Percentiles rank a stretch among this genome's conserved stretches.
These are phyloP conservation scores for Podaxis sp. DNA, from an alignment of 768 basidiomycete genomes.

Conservation along the genomic window DNA sequence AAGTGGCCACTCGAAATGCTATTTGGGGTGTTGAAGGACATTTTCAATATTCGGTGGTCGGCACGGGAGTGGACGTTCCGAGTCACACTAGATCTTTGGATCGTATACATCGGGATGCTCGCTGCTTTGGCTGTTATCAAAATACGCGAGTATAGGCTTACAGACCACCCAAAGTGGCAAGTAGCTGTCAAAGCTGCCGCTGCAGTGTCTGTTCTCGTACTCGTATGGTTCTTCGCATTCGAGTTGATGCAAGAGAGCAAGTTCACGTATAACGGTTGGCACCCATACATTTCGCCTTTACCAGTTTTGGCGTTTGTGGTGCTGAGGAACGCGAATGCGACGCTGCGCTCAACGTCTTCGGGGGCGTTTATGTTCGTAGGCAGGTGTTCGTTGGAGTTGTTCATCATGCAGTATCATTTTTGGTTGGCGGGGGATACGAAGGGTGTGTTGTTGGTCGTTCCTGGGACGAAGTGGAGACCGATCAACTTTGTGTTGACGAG, in stretches of 20 bases:
- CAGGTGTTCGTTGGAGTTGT: conserved; percentile 86
- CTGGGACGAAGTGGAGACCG: conserved; percentile 71
- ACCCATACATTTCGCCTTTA: conserved; percentile 77
- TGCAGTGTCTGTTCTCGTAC: conserved; percentile 47
- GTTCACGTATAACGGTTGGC: conserved; percentile 84
- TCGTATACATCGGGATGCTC: conserved; percentile 87
- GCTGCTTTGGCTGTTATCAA: conserved; percentile 73
- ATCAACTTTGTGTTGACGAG: conserved; percentile 78
- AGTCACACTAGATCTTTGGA: conserved; percentile 84
- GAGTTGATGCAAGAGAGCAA: conserved; percentile 77
- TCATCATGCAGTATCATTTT: conserved; percentile 87
- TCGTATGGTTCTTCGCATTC: conserved; percentile 83
- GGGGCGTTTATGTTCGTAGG: conserved; percentile 79
- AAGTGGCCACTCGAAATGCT: conserved; percentile 60
- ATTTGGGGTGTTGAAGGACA: conserved; percentile 61
- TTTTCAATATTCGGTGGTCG: conserved; percentile 82
- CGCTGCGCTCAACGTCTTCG: conserved; percentile 70
- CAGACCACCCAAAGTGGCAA: conserved; percentile 70
- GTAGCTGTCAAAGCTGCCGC: conserved; percentile 46
- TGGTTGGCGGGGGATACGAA: conserved; percentile 87
- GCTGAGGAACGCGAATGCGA: conserved; percentile 73
- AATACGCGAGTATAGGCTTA: conserved; percentile 67
- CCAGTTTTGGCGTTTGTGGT: conserved; percentile 76
- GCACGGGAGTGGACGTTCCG: conserved; percentile 88
- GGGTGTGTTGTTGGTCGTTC: conserved; percentile 77